Percentiles rank a stretch among this genome's conserved stretches.
phyloP scores from a whole-genome alignment of 2,329 filamentous ascomycete species.

The Karstenula rhodostoma region DNA sequence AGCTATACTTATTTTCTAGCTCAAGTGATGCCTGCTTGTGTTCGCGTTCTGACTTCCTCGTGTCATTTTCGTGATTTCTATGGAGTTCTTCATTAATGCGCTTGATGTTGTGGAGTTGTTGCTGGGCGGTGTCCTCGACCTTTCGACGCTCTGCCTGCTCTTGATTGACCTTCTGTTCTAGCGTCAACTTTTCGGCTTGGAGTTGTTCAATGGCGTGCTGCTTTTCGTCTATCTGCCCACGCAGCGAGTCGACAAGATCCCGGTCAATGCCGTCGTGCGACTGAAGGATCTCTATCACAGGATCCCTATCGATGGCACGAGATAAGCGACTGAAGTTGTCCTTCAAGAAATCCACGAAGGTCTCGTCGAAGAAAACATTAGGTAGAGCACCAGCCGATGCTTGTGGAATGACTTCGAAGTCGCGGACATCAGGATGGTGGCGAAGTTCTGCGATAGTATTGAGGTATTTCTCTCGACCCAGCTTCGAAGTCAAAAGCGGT shows the following conservation, averaged over 20 bases:
- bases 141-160: slow-evolving; percentile 76
- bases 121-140: slow-evolving; percentile 60
- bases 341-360: slow-evolving; percentile 93
- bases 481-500: slow-evolving; percentile 75
- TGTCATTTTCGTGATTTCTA: slow-evolving; percentile 72
- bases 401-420: slow-evolving; percentile 87
- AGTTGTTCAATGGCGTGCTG: slow-evolving; percentile 66
- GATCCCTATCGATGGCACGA: slow-evolving; percentile 88
- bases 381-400: slow-evolving; percentile 67
- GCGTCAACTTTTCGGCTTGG: slow-evolving; percentile 62
- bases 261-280: slow-evolving; percentile 93
- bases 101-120: slow-evolving; percentile 63
- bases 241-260: slow-evolving; percentile 86
- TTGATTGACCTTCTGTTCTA: slow-evolving; percentile 70
- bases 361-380: slow-evolving; percentile 83
- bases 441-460: slow-evolving; percentile 81
- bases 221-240: slow-evolving; percentile 78
- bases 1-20: slow-evolving; percentile 58
- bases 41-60: slow-evolving; percentile 58
- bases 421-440: slow-evolving; percentile 78
- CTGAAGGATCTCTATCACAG: slow-evolving; percentile 83
- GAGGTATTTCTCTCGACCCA: slow-evolving; percentile 88
- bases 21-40: slow-evolving; percentile 46
- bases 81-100: slow-evolving; percentile 76
- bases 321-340: slow-evolving; percentile 90